Evolutionary conservation across 1,139 yeast species (phyloP), one percentile per base, ranked within the genome.

Genomic region (Meyerozyma sp.): DNA sequence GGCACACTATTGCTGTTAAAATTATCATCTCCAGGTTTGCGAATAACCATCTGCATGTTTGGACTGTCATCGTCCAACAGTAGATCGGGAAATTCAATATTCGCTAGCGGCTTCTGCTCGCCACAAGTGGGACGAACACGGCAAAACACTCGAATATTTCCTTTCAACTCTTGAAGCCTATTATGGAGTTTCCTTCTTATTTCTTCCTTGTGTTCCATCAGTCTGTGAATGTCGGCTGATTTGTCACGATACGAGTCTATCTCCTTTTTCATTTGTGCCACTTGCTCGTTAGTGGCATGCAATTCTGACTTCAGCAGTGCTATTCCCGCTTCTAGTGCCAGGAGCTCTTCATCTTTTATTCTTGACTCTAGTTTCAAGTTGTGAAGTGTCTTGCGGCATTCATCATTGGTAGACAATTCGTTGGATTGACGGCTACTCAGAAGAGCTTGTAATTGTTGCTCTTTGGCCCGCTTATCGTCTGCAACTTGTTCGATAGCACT

Each of bases 121-220:
- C 43, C 26, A 36, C 36, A 46, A 2, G 73, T 65, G 0, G 97
- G 96, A 42, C 95, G 72, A 4, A 91, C 75, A 36, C 98, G 75
- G 58, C 98, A 93, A 54, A 83, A 90, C 0, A 93, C 98, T 37
- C 98, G 68, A 34, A 93, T 89, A 54, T 90, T 93, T 1, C 98
- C 98, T 59, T 91, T 88, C 36, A 91, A 63, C 47, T 89, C 96
- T 60, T 91, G 97, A 10, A 91, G 68, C 47, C 70, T 75, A 55
- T 87, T 82, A 57, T 90, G 97, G 3, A 88, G 63, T 18, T 66
- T 59, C n/a, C 97, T 68, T 52, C 97, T 71, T 27, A 54, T 51
- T 8, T 44, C 45, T 41, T 69, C 74, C 43, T 57, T 56, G 5
- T 45, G 39, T 1, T 55, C 47, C 11, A 62, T 40, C 39, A 47